A percentile compares a stretch with the other conserved stretches of the same genome.
phyloP scores from a whole-genome alignment of 2,329 filamentous ascomycete species.

The Blastomyces silverae region DNA sequence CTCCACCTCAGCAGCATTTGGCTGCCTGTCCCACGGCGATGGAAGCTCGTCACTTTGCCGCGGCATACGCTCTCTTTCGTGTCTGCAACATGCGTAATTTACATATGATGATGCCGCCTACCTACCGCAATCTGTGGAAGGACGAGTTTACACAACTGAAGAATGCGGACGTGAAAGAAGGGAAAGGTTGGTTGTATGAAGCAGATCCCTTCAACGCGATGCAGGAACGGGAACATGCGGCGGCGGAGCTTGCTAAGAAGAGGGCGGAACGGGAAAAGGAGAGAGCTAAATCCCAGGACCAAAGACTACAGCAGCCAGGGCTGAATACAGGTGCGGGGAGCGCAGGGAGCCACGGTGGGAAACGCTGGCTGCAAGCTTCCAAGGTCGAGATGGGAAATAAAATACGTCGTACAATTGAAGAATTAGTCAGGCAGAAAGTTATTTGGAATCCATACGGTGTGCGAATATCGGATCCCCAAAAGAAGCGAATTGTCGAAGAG shows the following conservation, averaged over 20 bases:
- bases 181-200: conserved; percentile 82
- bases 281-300: conserved; percentile 58
- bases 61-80: conserved; percentile 82
- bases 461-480: conserved; percentile 54
- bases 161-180: conserved; percentile 68
- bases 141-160: conserved; percentile 77
- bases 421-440: conserved; percentile 66
- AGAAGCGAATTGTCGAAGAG: conserved; percentile 60
- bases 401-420: conserved; percentile 71
- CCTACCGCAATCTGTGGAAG: conserved; percentile 86
- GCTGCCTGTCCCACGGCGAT: conserved; percentile 70
- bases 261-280: conserved; percentile 58
- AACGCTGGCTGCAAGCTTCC: conserved; percentile 66
- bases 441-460: conserved; percentile 82
- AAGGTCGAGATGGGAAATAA: conserved; percentile 89
- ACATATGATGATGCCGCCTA: conserved; percentile 86
- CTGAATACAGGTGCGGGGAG: conserved; percentile 33
- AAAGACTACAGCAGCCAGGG: conserved; percentile 53
- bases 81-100: conserved; percentile 95
- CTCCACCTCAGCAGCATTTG: conserved; percentile 66
- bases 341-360: conserved; percentile 25
- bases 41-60: conserved; percentile 88
- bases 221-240: conserved; percentile 71
- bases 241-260: conserved; percentile 70
- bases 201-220: conserved; percentile 84